Conservation (phyloP, 331 rosid genomes). For the Ulmus americana region DNA sequence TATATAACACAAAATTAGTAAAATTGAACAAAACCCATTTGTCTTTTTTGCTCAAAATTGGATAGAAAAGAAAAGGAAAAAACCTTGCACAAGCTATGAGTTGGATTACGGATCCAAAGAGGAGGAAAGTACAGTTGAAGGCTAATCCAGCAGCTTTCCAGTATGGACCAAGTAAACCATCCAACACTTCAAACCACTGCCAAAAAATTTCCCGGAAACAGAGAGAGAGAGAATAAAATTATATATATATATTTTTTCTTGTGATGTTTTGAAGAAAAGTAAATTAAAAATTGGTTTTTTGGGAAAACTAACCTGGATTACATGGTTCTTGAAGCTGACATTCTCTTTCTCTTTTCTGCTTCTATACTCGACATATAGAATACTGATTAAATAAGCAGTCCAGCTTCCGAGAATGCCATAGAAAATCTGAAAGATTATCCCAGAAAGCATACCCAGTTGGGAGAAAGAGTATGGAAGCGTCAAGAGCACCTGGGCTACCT, state of each 20-base stretch:
- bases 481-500: conserved; percentile 91
- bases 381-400: conserved; percentile 88
- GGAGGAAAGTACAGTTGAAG: conserved; percentile 90
- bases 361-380: conserved; percentile 76
- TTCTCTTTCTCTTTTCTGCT: conserved; percentile 78
- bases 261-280: no score
- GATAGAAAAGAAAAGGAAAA: neutral
- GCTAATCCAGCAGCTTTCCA: conserved; percentile 90
- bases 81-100: conserved; percentile 98
- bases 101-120: conserved; percentile 89
- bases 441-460: conserved; percentile 81
- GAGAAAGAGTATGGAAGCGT: conserved; percentile 87
- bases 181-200: conserved; percentile 95
- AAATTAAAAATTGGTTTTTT: no score
- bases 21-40: conserved; percentile 16
- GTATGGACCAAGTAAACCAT: conserved; percentile 81
- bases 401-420: conserved; percentile 83
- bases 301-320: conserved; percentile 58
- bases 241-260: no score
- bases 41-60: neutral
- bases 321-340: conserved; percentile 86
- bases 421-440: conserved; percentile 62
- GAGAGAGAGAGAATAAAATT: neutral
- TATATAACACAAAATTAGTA: neutral
- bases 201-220: neutral